Evolutionary conservation across 169 alveolate species (phyloP), one percentile per base, ranked within the genome.

Genomic region (Eimeria necatrix): DNA sequence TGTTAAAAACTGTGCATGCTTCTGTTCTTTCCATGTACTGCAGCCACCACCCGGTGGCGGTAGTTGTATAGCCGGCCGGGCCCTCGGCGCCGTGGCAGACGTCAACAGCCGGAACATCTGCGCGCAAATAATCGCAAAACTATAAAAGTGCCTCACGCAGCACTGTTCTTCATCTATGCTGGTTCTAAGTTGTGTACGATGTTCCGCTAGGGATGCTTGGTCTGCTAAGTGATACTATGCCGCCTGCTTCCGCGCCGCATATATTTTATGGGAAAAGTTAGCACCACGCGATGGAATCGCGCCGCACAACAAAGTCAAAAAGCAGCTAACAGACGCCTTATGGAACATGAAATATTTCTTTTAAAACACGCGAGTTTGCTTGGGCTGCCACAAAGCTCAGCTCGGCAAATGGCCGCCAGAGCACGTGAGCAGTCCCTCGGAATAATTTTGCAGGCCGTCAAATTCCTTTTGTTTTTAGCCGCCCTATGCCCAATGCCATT

Each of bases 31-130:
- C 52, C 52, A 24, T 20, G 4, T 24, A 70, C 51, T 8, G 73
- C 84, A 1, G 49, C 91, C 91, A 5, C 91, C 91, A 8, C 91
- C 91, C 48, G 91, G 91, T 3, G 91, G 91, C 14, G 91, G 91
- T 76, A 84, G 60, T 53, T 49, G 91, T 24, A 56, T 22, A 64
- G 91, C 70, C 4, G 91, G 91, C 20, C 59, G 20, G 60, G 61
- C 60, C 60, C 60, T 22, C 59, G 48, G 91, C n/a, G 91, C 91
- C 41, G 80, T 60, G 46, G 46, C 26, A 26, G 91, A 18, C n/a
- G 64, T 22, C 12, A 16, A 5, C 68, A 84, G 14, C 22, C 80
- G 68, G 32, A 9, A 56, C 16, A 16, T 60, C 91, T 84, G 91
- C 89, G 48, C 78, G 78, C 91, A 84, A 49, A 56, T 24, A 80